Conservation (phyloP, 768 basidiomycete genomes). For the Psilocybe sp. region DNA sequence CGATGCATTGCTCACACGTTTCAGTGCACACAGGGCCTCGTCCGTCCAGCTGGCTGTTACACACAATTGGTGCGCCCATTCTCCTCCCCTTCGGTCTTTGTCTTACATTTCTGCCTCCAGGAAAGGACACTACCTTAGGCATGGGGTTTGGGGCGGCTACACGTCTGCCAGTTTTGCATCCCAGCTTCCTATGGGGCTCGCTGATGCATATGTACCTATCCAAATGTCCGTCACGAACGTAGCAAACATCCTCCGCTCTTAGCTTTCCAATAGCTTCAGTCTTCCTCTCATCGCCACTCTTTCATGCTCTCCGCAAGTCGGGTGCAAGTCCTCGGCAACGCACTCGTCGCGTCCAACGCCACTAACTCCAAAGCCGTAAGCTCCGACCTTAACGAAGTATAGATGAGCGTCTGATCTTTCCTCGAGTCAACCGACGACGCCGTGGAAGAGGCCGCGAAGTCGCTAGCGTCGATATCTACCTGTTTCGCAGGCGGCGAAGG, state of each 20-base stretch:
- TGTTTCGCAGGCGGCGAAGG: conserved; percentile 68
- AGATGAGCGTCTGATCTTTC: conserved; percentile 75
- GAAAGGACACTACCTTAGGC: too few relatives aligned
- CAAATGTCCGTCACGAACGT: conserved; percentile 51
- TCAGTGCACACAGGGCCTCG: too few relatives aligned
- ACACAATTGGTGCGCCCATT: too few relatives aligned
- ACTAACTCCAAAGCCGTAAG: conserved; percentile 49
- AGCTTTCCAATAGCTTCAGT: conserved; percentile 63
- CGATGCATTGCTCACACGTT: too few relatives aligned
- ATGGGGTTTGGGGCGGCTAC: too few relatives aligned
- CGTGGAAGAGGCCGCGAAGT: conserved; percentile 60
- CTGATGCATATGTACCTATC: too few relatives aligned
- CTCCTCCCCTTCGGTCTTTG: too few relatives aligned
- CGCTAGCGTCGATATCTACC: conserved; percentile 60
- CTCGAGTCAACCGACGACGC: conserved; percentile 65
- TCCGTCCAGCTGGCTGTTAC: too few relatives aligned
- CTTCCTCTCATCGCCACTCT: conserved; percentile 66
- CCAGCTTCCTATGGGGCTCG: too few relatives aligned
- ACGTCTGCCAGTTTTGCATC: too few relatives aligned
- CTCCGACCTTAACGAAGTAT: conserved; percentile 57
- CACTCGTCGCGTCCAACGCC: conserved; percentile 62
- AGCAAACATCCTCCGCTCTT: conserved; percentile 44
- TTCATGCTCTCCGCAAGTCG: conserved; percentile 68
- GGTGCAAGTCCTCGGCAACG: conserved; percentile 72
- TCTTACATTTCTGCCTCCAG: too few relatives aligned